phyloP scores from a whole-genome alignment of 495 filamentous ascomycete species.

The Daldinia loculata region DNA sequence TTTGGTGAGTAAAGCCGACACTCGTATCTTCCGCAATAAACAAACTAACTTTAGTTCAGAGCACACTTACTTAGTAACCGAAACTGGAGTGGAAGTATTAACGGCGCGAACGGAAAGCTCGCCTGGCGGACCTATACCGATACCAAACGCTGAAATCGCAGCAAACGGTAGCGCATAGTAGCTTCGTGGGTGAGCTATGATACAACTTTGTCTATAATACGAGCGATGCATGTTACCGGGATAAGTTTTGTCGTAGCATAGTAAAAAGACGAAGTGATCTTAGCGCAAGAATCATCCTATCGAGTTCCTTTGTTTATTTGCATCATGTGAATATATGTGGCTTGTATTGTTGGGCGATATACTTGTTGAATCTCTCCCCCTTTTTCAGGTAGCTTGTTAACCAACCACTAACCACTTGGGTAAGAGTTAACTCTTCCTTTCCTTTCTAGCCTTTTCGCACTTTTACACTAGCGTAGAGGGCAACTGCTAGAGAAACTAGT shows the following conservation, averaged over 20 bases:
- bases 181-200: not conserved
- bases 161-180: constrained; percentile 25
- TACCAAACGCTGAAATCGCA: constrained; percentile 56
- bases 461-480: not conserved
- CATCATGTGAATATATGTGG: not conserved
- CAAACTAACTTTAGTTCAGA: constrained; percentile 58
- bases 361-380: not conserved
- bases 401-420: not conserved
- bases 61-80: constrained; percentile 93
- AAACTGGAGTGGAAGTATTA: constrained; percentile 90
- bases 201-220: not conserved
- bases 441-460: not conserved
- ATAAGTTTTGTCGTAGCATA: not conserved
- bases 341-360: not conserved
- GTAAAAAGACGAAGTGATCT: not conserved
- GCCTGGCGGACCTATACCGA: constrained; percentile 82
- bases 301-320: not conserved
- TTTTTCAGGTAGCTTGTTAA: not conserved
- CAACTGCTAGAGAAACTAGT: not conserved
- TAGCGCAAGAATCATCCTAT: not conserved
- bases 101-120: constrained; percentile 84
- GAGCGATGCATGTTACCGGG: not conserved
- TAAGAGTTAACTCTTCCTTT: not conserved
- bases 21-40: not conserved
- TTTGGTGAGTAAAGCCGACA: constrained; percentile 62